Evolutionary conservation across 345 rosid genomes (phyloP), one percentile per base, ranked within the genome.

Genomic region (Geranium rotundifolium): DNA sequence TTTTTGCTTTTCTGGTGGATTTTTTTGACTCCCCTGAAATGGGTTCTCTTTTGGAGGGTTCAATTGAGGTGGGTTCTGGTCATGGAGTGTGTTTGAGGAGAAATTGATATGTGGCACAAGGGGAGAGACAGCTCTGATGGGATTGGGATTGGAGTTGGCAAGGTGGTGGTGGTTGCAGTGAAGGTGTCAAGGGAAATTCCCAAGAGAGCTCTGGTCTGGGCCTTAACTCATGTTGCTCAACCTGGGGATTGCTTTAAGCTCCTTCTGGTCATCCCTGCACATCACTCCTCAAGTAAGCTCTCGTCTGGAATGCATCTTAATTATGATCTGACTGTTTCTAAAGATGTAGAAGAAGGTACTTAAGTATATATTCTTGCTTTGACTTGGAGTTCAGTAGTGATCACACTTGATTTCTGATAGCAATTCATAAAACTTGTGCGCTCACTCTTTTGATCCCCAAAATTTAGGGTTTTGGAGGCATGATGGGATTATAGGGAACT

Each of bases 181-280:
- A 61, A 61, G 49, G 63, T 52, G 29, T 61, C 63, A 5, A 61
- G 29, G 63, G 63, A 61, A 61, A 61, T 39, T 34, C 63, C 63
- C 7, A 61, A 29, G 49, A 29, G 54, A 34, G 63, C 63, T 34
- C 49, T 61, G 63, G 30, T 1, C 54, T 61, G 63, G 63, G 27
- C 63, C 39, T 37, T 61, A 54, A 61, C 63, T 2, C 63, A 61
- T 61, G 63, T 61, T 61, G 63, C 63, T 61, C 63, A 61, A 12
- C 55, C 63, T 61, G 63, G 63, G 63, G 63, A 61, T 61, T 61
- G 30, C 63, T 37, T 61, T 41, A 61, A 61, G 55, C 55, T 61
- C 54, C 55, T 61, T 12, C 91, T 88, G 69, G 90, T 91, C 76
- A 71, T 86, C 58, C 92, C 98, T 65, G 68, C 90, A 2, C 7